These are phyloP conservation scores for Didymella glomerata DNA, from an alignment of 2,329 filamentous ascomycete species.

Conservation along the genomic window DNA sequence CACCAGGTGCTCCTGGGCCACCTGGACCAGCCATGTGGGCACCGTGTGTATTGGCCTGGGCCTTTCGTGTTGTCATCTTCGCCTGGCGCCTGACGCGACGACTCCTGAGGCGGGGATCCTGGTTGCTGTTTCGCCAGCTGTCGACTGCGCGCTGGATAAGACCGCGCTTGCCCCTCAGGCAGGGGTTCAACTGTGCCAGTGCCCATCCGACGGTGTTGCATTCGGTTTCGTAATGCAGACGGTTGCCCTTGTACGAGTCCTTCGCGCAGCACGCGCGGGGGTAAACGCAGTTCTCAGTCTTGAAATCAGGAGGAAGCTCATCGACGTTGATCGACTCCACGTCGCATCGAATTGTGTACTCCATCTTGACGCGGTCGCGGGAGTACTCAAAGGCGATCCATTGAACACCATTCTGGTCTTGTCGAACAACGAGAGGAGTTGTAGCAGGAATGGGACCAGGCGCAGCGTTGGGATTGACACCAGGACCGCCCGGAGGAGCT, in stretches of 20 bases:
- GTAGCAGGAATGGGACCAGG: conserved; percentile 97
- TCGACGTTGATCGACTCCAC: conserved; percentile 96
- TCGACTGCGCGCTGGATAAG: conserved; percentile 97
- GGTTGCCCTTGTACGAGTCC: conserved; percentile 95
- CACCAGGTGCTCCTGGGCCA: conserved; percentile 67
- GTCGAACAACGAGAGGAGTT: conserved; percentile 89
- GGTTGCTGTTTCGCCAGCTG: conserved; percentile 99
- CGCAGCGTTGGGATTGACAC: conserved; percentile 86
- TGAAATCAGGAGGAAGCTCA: conserved; percentile 85
- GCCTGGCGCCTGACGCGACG: conserved; percentile 92
- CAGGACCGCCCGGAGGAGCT: conserved; percentile 52
- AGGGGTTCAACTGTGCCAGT: conserved; percentile 88
- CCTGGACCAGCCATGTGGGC: conserved; percentile 73
- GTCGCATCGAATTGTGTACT: conserved; percentile 97
- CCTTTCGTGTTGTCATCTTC: conserved; percentile 90
- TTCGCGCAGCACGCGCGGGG: conserved; percentile 93
- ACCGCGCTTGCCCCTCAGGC: conserved; percentile 89
- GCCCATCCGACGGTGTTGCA: conserved; percentile 99
- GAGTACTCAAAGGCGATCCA: conserved; percentile 99
- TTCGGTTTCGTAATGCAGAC: conserved; percentile 95
- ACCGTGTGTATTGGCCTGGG: conserved; percentile 66
- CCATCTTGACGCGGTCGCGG: conserved; percentile 96
- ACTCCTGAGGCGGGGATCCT: conserved; percentile 89
- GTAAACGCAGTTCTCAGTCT: conserved; percentile 98
- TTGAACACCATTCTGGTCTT: conserved; percentile 95